Percentiles rank a stretch among this genome's conserved stretches.
Evolutionary conservation across 2,329 filamentous ascomycete genomes (phyloP).

Genomic region (Talaromyces sp.): DNA sequence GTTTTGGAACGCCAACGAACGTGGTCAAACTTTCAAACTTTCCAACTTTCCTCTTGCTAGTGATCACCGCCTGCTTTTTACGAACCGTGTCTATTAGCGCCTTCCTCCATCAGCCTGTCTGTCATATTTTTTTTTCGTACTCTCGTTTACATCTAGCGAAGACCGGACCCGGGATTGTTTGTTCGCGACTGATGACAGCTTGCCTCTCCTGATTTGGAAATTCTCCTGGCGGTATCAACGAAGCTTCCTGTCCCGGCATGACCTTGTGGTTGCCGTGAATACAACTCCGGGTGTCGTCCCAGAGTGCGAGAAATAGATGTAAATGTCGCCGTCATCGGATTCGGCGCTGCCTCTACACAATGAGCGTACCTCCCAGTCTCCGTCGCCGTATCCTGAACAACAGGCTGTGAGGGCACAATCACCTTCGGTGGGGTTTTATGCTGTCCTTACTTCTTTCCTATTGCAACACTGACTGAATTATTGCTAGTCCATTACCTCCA

Average conservation of each 20-base stretch:
- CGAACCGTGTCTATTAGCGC: not conserved
- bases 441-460: not conserved
- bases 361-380: conserved; percentile 33
- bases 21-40: not conserved
- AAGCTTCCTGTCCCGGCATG: conserved; percentile 6
- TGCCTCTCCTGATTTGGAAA: not conserved
- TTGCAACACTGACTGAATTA: conserved; percentile 3
- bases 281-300: conserved; percentile 11
- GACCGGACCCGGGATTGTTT: not conserved
- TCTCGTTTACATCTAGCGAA: not conserved
- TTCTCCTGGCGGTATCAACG: not conserved
- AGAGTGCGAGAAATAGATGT: conserved; percentile 50
- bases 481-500: conserved; percentile 38
- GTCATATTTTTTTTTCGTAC: not conserved
- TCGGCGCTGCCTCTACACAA: conserved; percentile 55
- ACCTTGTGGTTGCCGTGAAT: conserved; percentile 5
- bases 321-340: conserved; percentile 57
- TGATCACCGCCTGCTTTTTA: not conserved
- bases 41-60: conserved; percentile 1
- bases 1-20: not conserved
- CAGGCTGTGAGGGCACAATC: conserved; percentile 19
- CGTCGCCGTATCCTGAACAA: conserved; percentile 23
- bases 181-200: conserved; percentile 1
- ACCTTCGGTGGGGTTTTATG: conserved; percentile 28
- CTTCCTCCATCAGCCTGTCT: not conserved